Base-by-base conservation (phyloP, 2,329 filamentous ascomycete genomes). In the Aureobasidium sp. region DNA sequence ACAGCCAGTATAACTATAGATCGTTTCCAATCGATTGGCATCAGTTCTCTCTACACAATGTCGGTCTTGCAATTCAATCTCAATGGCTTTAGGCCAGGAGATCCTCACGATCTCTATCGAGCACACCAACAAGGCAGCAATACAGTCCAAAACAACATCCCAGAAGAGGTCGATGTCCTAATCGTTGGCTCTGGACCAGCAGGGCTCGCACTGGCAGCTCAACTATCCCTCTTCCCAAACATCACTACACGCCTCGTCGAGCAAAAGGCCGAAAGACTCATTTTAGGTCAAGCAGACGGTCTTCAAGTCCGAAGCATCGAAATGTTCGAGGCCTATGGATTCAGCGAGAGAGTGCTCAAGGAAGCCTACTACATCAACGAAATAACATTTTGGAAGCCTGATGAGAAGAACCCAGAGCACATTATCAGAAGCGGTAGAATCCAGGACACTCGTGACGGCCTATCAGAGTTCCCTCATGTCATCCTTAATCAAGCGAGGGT, bases 401-500 rank as follows among this genome's bases (percentile, higher is more conserved):
- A 56, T 27, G 39, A 24, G 44, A 26, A 17, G 20, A 27, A 44
- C 13, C 46, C 57, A 15, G 63, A 47, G n/a, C n/a, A 44, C 10
- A 64, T 65, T n/a, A 46, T 55, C 29, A 48, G 64, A 43, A 53
- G 55, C 39, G 50, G 60, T 27, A 29, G 64, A 63, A 61, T 63
- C 48, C 56, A 55, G 15, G 32, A 55, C 63, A 41, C 66, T 36
- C 63, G 50, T 17, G 46, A 61, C 5, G 53, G 15, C 9, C 36
- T 57, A 55, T 86, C 81, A 85, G 82, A 87, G 1, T 84, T 90
- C 64, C 87, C 90, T 69, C 89, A 63, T 74, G 76, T 63, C 79
- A 82, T 87, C 1, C 71, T 91, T 29, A 85, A 88, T 67, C 87
- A 90, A 73, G 87, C 86, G 2, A 82, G 86, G 0, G 85, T 90